Evolutionary conservation across 2,329 filamentous ascomycete genomes (phyloP).

Genomic region (Xylariaceae sp.): DNA sequence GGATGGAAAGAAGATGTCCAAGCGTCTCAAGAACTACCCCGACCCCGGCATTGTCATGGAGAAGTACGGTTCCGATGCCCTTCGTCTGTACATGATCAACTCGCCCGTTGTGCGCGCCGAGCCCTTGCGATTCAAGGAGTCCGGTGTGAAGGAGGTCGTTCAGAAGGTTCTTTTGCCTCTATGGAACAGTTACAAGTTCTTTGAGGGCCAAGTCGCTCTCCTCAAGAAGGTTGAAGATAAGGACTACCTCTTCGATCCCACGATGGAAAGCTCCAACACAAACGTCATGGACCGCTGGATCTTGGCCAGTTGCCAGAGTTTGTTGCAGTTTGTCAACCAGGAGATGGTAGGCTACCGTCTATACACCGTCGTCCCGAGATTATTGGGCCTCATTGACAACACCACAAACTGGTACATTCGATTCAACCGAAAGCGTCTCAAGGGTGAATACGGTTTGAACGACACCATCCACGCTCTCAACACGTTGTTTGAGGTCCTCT

Average conservation of each 20-base stretch:
- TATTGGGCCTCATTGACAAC: conserved; percentile 82
- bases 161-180: conserved; percentile 84
- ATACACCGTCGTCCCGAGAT: conserved; percentile 85
- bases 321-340: conserved; percentile 84
- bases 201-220: conserved; percentile 78
- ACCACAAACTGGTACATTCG: conserved; percentile 99
- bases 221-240: conserved; percentile 78
- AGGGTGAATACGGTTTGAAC: conserved; percentile 58
- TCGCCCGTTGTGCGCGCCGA: conserved; percentile 91
- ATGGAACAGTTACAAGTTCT: conserved; percentile 98
- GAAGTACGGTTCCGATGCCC: conserved; percentile 84
- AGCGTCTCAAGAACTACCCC: conserved; percentile 92
- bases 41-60: conserved; percentile 78
- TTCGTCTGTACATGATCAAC: conserved; percentile 94
- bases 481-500: conserved; percentile 89
- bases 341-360: conserved; percentile 81
- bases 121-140: conserved; percentile 83
- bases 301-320: conserved; percentile 81
- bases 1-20: conserved; percentile 98
- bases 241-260: conserved; percentile 73
- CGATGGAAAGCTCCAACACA: conserved; percentile 66
- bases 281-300: conserved; percentile 98
- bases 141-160: conserved; percentile 90
- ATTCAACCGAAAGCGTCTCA: conserved; percentile 77
- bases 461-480: conserved; percentile 90